Percentiles rank a stretch among this genome's conserved stretches.
phyloP scores from a whole-genome alignment of 352 stramenopile genomes.

The Phytophthora rubi region DNA sequence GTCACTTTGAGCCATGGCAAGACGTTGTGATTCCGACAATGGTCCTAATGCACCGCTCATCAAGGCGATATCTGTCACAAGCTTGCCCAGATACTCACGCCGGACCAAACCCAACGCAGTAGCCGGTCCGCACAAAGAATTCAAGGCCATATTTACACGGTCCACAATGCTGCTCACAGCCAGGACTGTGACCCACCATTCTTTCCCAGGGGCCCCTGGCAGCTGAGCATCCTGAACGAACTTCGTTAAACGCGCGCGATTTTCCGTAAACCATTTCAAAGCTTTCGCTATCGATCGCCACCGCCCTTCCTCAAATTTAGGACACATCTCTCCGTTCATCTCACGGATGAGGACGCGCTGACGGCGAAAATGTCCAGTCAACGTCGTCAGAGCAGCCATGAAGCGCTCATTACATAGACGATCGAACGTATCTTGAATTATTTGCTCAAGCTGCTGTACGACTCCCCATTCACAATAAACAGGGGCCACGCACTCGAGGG shows the following conservation, averaged over 20 bases:
- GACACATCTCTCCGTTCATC: slow-evolving; percentile 36
- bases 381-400: slow-evolving; percentile 20
- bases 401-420: slow-evolving; percentile 32
- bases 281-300: slow-evolving; percentile 34
- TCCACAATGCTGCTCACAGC: slow-evolving; percentile 37
- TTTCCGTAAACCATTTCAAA: slow-evolving; percentile 27
- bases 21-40: slow-evolving; percentile 16
- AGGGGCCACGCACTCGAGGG: slow-evolving; percentile 20
- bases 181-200: slow-evolving; percentile 41
- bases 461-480: slow-evolving; percentile 30
- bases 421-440: slow-evolving; percentile 30
- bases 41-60: slow-evolving; percentile 34
- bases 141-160: slow-evolving; percentile 25
- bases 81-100: slow-evolving; percentile 29
- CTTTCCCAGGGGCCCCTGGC: slow-evolving; percentile 23
- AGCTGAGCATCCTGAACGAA: slow-evolving; percentile 24
- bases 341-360: slow-evolving; percentile 28
- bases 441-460: slow-evolving; percentile 26
- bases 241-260: slow-evolving; percentile 24
- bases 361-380: slow-evolving; percentile 31
- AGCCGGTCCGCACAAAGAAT: slow-evolving; percentile 8
- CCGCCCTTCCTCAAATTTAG: slow-evolving; percentile 32
- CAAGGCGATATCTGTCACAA: slow-evolving; percentile 29
- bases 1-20: slow-evolving; percentile 10
- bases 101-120: not conserved